Evolutionary conservation across 352 stramenopile species (phyloP).

Genomic region (Globisporangium radiosum): DNA sequence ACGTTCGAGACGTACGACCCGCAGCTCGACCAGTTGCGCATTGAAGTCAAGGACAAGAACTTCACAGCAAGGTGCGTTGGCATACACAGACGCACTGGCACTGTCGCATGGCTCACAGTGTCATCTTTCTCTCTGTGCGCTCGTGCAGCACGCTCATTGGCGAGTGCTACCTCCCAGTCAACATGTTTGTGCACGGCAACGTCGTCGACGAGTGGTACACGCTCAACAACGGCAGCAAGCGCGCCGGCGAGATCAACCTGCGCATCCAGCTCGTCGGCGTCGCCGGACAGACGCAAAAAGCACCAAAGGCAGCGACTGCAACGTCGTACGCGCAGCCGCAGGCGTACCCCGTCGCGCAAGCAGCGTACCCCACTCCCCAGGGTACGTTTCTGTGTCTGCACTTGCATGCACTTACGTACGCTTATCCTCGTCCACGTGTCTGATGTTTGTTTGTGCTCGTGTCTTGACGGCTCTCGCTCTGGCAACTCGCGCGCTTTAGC

Average conservation of each 20-base stretch:
- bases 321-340: slow-evolving; percentile 23
- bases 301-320: background rate
- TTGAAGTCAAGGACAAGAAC: slow-evolving; percentile 85
- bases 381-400: background rate
- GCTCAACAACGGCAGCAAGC: slow-evolving; percentile 55
- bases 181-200: slow-evolving; percentile 59
- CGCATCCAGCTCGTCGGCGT: slow-evolving; percentile 56
- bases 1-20: slow-evolving; percentile 67
- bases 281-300: slow-evolving; percentile 1
- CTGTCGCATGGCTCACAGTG: background rate
- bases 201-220: slow-evolving; percentile 80
- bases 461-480: background rate
- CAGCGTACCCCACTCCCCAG: slow-evolving; percentile 9
- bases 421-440: background rate
- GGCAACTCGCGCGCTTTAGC: background rate
- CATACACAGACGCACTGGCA: background rate
- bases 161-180: slow-evolving; percentile 62
- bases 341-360: slow-evolving; percentile 21
- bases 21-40: slow-evolving; percentile 63
- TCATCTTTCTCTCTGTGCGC: background rate
- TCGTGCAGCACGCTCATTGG: slow-evolving; percentile 54
- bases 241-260: slow-evolving; percentile 75
- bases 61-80: slow-evolving; percentile 43
- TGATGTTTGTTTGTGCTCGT: background rate
- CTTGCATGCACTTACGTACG: background rate